Base-by-base conservation (phyloP, 495 filamentous ascomycete genomes). In the Penicillium nucicola region DNA sequence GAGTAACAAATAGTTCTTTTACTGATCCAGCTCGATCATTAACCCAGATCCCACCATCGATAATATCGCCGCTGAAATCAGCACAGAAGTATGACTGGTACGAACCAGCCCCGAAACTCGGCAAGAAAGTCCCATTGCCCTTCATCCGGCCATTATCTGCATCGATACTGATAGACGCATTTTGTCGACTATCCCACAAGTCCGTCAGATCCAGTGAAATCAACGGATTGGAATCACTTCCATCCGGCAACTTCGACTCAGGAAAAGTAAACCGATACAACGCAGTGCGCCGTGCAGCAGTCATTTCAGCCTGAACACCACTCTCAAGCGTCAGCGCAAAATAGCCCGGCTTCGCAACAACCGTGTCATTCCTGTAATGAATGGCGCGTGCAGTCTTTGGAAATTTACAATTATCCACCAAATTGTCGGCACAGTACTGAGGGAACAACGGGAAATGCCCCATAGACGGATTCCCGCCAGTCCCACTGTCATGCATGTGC, bases 391-490 rank as follows among this genome's bases (percentile, higher is more conserved):
- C 62, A 41, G 57, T 53, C 55, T 84, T 84, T 2, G 77, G 72
- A 52, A 81, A 88, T 7, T 65, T 70, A 61, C 85, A 90, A 11
- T 74, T 75, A 61, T 87, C 71, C 42, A 88, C 55, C 39, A 80
- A 77, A 49, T 85, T 77, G 18, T 71, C 77, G 0, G 78, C 70
- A 47, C 86, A 89, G 43, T 77, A 71, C 50, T 85, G 81, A 4
- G 85, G 79, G 50, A 90, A 88, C 11, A 89, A 62, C 9, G 86
- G 78, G 48, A 89, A 90, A 60, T 86, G 84, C 9, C 86, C 86
- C 30, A 89, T 66, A n/a, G 79, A 84, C 1, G 84, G 84, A 15
- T 77, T 71, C 5, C 84, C 84, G 10, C 85, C 85, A 11, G 84
- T 87, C 0, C 85, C 85, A 25, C 77, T 81, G 61, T 88, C 86